phyloP scores from a whole-genome alignment of 2,329 filamentous ascomycete genomes.

The Didymella exigua region DNA sequence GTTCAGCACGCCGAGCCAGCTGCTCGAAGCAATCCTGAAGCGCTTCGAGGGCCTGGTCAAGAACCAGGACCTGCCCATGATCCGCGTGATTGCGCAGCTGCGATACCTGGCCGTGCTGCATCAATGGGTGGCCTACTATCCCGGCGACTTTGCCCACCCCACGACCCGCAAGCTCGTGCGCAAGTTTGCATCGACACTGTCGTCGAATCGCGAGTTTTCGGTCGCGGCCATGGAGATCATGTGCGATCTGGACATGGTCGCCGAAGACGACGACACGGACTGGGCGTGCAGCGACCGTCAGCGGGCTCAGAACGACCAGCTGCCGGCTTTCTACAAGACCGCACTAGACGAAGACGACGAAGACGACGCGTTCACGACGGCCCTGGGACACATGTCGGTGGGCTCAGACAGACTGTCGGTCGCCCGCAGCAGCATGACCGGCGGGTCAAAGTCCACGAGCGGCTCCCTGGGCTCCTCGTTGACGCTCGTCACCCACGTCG shows the following conservation, averaged over 20 bases:
- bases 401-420: conserved; percentile 36
- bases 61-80: conserved; percentile 71
- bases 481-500: conserved; percentile 68
- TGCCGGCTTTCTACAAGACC: conserved; percentile 51
- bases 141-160: conserved; percentile 86
- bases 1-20: conserved; percentile 79
- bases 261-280: conserved; percentile 87
- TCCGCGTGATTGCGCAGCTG: conserved; percentile 79
- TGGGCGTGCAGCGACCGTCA: conserved; percentile 86
- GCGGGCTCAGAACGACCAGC: conserved; percentile 51
- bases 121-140: conserved; percentile 88
- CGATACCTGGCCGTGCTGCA: conserved; percentile 83
- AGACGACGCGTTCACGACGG: conserved; percentile 42
- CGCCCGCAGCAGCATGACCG: conserved; percentile 37
- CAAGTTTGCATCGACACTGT: conserved; percentile 76
- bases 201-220: conserved; percentile 79
- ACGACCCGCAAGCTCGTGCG: conserved; percentile 73
- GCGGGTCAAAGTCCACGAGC: conserved; percentile 32
- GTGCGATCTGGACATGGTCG: conserved; percentile 73
- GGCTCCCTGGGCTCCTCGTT: conserved; percentile 46
- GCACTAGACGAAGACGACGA: conserved; percentile 49
- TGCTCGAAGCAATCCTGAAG: conserved; percentile 78
- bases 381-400: conserved; percentile 40
- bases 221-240: conserved; percentile 85
- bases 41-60: conserved; percentile 74